phyloP scores from a whole-genome alignment of 305 asterid genomes.

The Solanum chacoense region DNA sequence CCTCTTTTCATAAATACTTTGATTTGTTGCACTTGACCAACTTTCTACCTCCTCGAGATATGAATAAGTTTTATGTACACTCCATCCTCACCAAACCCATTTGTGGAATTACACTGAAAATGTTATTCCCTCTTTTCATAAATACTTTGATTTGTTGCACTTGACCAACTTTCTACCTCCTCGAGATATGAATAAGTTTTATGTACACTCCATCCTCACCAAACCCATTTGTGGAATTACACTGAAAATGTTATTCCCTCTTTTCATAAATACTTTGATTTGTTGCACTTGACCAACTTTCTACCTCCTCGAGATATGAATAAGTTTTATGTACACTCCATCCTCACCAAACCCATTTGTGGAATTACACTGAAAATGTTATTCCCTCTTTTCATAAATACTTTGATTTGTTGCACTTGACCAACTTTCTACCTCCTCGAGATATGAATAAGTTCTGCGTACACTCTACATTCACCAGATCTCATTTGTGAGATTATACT shows the following conservation, averaged over 20 bases:
- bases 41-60: neutral
- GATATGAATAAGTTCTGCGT: neutral
- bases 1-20: neutral
- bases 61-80: neutral
- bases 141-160: no score
- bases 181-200: neutral
- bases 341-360: neutral
- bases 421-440: neutral
- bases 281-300: neutral
- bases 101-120: no score
- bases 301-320: neutral
- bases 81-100: no score
- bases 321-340: neutral
- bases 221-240: no score
- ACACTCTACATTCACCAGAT: neutral
- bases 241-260: neutral
- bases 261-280: no score
- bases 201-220: neutral
- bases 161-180: no score
- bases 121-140: neutral
- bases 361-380: no score
- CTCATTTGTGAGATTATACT: no score
- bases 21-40: neutral
- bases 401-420: neutral
- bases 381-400: neutral